Base-by-base conservation (phyloP, 345 rosid genomes). In the Combretum micranthum region DNA sequence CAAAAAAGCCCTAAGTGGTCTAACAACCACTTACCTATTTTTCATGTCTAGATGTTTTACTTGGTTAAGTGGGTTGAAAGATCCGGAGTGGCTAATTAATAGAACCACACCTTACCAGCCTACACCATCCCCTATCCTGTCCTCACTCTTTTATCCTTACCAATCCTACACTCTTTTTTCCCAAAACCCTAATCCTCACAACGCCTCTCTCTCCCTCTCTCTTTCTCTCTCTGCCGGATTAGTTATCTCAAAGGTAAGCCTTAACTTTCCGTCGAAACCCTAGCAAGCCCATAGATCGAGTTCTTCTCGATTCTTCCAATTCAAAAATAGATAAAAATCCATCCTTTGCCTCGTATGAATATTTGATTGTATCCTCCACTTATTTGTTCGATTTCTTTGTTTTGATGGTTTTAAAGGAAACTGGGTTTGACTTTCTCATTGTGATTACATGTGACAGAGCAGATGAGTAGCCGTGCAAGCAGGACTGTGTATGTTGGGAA, bases 401-500 rank as follows among this genome's bases (percentile, higher is more conserved):
- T 32, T 32, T 32, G 39, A 32, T 5, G 39, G 39, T 32, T 32
- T 32, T 32, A 32, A 32, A 32, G 39, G 1, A 32, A 4, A 4
- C 39, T 7, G 9, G 9, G 39, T 32, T 1, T 32, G 10, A 32
- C 10, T 32, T 56, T 23, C 20, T 44, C 50, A 32, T 11, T 44
- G 22, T 20, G 50, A 56, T n/a, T 39, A 37, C 4, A 44, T 50
- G 56, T 48, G 0, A 10, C 21, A 70, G 72, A 64, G 56, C 57
- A 58, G 55, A 86, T 86, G 94, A 86, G 95, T 64, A 79, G 97
- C 79, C 88, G 96, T 21, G 74, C 92, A 4, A 87, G 96, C 63
- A 70, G 97, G 56, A 93, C 97, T 39, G 69, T 93, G 15, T 90
- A 90, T 64, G 99, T 93, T 12, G 97, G 97, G n/a, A 93, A 93